These are phyloP conservation scores for Zychaea mexicana DNA, from an alignment of 371 early-diverging fungal genomes.

Conservation along the genomic window DNA sequence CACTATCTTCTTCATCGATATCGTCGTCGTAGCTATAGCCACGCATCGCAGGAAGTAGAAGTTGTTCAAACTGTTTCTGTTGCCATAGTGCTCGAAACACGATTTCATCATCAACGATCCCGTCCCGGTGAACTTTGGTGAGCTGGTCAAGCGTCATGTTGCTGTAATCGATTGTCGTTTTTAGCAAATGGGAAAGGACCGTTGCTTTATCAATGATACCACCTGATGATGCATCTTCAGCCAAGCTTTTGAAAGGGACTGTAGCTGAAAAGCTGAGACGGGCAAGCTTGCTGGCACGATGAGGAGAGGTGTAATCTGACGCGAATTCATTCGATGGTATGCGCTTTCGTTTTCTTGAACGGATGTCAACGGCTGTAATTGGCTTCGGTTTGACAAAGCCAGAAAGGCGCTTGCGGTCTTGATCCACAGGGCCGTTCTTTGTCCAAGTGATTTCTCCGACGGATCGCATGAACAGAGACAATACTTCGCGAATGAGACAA, in stretches of 20 bases:
- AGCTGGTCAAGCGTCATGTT: conserved; percentile 56
- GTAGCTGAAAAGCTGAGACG: conserved; percentile 44
- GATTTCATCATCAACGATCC: conserved; percentile 49
- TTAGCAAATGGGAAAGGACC: conserved; percentile 39
- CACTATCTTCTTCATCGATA: not conserved
- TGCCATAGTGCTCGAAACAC: conserved; percentile 57
- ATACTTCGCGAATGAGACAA: conserved; percentile 30
- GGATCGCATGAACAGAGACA: conserved; percentile 43
- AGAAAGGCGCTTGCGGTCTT: conserved; percentile 42
- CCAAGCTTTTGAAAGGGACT: conserved; percentile 41
- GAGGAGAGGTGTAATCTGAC: not conserved
- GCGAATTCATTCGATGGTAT: conserved; percentile 38
- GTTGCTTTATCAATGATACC: conserved; percentile 52
- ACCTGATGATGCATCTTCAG: conserved; percentile 45
- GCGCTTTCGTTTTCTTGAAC: conserved; percentile 38
- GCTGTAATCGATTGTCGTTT: conserved; percentile 46
- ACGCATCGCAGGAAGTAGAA: too few species aligned
- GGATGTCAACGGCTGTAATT: conserved; percentile 5
- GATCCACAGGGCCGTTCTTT: conserved; percentile 37
- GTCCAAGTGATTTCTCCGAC: conserved; percentile 50
- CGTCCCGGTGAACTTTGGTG: conserved; percentile 39
- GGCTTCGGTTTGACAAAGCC: conserved; percentile 29
- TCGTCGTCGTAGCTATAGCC: not conserved
- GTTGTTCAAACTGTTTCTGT: conserved; percentile 40
- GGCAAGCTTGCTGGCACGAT: not conserved